These are phyloP conservation scores for Glycine tomentella DNA, from an alignment of 306 rosid genomes.

Conservation along the genomic window DNA sequence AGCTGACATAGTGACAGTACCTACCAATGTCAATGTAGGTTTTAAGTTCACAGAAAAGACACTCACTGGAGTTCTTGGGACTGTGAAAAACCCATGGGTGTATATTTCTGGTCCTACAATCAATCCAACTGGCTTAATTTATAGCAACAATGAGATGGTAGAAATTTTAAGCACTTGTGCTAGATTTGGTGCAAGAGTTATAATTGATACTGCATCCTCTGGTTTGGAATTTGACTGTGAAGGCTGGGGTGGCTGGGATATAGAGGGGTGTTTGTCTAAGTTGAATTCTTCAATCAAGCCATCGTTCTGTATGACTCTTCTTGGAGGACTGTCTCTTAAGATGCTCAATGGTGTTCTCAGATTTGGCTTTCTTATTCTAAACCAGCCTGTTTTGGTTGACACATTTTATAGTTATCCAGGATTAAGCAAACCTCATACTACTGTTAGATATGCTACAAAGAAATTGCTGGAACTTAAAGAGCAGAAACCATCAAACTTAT, in stretches of 20 bases:
- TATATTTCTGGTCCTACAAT: constrained; percentile 96
- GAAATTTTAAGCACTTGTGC: constrained; percentile 72
- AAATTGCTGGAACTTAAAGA: constrained; percentile 76
- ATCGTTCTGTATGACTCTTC: constrained; percentile 77
- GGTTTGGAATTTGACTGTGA: constrained; percentile 87
- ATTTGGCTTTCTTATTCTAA: constrained; percentile 82
- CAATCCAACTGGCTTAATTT: constrained; percentile 89
- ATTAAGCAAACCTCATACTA: constrained; percentile 91
- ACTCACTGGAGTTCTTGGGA: constrained; percentile 64
- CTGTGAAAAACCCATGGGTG: constrained; percentile 82
- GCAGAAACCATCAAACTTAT: constrained; percentile 68
- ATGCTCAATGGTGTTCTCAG: constrained; percentile 79
- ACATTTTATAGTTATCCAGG: too few species aligned
- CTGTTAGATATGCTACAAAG: constrained; percentile 86
- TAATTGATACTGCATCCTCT: constrained; percentile 90
- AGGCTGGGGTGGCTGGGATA: constrained; percentile 89
- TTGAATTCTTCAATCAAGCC: constrained; percentile 60
- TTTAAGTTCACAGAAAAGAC: constrained; percentile 74
- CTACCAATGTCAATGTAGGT: constrained; percentile 65
- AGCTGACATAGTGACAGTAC: constrained; percentile 69
- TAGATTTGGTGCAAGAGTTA: constrained; percentile 85
- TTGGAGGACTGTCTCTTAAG: constrained; percentile 88
- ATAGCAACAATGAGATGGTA: constrained; percentile 75
- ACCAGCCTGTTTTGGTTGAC: too few species aligned
- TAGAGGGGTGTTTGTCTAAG: constrained; percentile 68